A percentile compares a stretch with the other conserved stretches of the same genome.
Evolutionary conservation across 2,329 filamentous ascomycete species (phyloP).

Genomic region (Gaeumannomyces sp.): DNA sequence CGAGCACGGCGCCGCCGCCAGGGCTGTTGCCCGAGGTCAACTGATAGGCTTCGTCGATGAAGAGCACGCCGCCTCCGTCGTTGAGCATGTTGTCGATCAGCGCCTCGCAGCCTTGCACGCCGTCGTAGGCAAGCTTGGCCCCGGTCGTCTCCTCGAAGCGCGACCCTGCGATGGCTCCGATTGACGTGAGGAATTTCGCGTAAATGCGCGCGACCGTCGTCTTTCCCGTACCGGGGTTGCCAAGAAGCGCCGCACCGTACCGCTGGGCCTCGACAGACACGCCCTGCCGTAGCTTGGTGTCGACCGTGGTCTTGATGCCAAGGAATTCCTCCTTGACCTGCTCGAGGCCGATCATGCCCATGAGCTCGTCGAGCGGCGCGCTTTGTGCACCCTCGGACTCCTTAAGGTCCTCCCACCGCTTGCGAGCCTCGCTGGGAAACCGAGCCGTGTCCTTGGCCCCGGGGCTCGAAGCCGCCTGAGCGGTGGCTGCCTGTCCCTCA

Average conservation of each 20-base stretch:
- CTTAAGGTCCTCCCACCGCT: slow-evolving; percentile 61
- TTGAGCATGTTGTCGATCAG: slow-evolving; percentile 51
- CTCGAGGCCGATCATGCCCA: slow-evolving; percentile 67
- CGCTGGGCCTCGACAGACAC: slow-evolving; percentile 50
- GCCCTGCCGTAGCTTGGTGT: slow-evolving; percentile 52
- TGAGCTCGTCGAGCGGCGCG: slow-evolving; percentile 53
- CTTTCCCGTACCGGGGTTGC: slow-evolving; percentile 69
- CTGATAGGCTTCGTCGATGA: slow-evolving; percentile 78
- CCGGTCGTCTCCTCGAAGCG: slow-evolving; percentile 63
- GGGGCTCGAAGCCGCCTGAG: neutral
- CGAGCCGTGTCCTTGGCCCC: neutral
- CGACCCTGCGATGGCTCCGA: slow-evolving; percentile 56
- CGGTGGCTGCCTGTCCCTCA: neutral
- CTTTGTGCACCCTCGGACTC: slow-evolving; percentile 42
- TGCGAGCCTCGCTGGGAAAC: slow-evolving; percentile 25
- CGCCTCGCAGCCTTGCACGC: slow-evolving; percentile 51
- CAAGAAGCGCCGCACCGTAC: slow-evolving; percentile 57
- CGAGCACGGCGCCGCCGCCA: slow-evolving; percentile 57
- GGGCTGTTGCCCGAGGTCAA: slow-evolving; percentile 51
- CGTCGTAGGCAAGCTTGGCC: slow-evolving; percentile 56
- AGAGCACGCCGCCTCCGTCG: slow-evolving; percentile 60
- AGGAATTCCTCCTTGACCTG: slow-evolving; percentile 60
- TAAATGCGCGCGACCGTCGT: slow-evolving; percentile 71
- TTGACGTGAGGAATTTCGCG: slow-evolving; percentile 54
- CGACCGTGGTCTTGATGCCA: slow-evolving; percentile 55